Evolutionary conservation across 2,329 filamentous ascomycete species (phyloP).

Genomic region (Lachnellula cervina): DNA sequence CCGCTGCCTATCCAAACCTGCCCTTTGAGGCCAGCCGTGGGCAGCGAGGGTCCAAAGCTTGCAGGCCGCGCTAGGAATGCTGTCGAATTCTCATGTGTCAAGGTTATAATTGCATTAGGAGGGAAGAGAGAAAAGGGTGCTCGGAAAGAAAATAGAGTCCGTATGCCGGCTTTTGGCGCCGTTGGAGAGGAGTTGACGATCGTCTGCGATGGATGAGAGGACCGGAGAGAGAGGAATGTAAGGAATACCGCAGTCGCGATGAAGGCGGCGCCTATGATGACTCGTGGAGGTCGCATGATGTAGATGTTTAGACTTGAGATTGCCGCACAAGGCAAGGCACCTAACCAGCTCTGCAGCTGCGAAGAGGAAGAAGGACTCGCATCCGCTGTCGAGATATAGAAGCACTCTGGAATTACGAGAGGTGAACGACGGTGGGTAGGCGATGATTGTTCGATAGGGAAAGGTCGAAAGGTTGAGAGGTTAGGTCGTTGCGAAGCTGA

Average conservation of each 20-base stretch:
- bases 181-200: slow-evolving; percentile 15
- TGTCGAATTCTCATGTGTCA: slow-evolving; percentile 97
- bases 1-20: slow-evolving; percentile 91
- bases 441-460: too few species aligned
- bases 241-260: slow-evolving; percentile 28
- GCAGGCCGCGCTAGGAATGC: slow-evolving; percentile 92
- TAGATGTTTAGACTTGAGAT: slow-evolving; percentile 6
- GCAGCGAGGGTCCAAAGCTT: slow-evolving; percentile 81
- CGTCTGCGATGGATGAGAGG: slow-evolving; percentile 22
- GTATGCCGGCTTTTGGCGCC: slow-evolving; percentile 38
- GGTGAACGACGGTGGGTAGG: too few species aligned
- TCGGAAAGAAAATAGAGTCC: slow-evolving; percentile 64
- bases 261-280: slow-evolving; percentile 30
- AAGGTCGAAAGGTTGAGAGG: too few species aligned
- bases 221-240: slow-evolving; percentile 28
- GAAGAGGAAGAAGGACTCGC: slow-evolving; percentile 12
- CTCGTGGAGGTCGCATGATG: slow-evolving; percentile 33
- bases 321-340: slow-evolving; percentile 17
- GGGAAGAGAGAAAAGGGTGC: slow-evolving; percentile 85
- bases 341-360: slow-evolving; percentile 28
- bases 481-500: too few species aligned
- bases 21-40: slow-evolving; percentile 72
- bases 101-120: slow-evolving; percentile 88
- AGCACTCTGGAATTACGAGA: not conserved
- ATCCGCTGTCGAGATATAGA: slow-evolving; percentile 13